Evolutionary conservation across 768 basidiomycete genomes (phyloP), one percentile per base, ranked within the genome.

Genomic region (Rhodotorula diobovata): DNA sequence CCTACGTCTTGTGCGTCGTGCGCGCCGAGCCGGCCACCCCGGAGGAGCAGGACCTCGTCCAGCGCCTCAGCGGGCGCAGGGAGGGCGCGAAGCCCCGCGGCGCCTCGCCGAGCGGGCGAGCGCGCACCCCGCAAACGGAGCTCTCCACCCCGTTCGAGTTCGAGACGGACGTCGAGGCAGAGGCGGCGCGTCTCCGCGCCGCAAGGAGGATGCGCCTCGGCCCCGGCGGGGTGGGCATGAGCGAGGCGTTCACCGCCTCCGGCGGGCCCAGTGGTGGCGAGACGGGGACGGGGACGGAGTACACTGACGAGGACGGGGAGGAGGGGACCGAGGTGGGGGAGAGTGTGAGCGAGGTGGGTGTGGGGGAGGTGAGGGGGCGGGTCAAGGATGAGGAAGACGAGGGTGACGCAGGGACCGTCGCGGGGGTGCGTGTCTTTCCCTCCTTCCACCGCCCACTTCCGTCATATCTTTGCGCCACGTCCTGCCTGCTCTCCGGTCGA

Each of bases 1-100:
- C 65, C 32, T 72, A 61, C 37, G 25, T 59, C 35, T 46, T 45
- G 14, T 63, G 28, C 23, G 65, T 70, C 57, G 57, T 28, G 14
- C 14, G 39, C 25, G 48, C 30, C 46, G 54, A 18, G 51, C 67
- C 28, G 53, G 20, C 18, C 8, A 25, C 46, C 3, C 28, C 18
- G 35, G 15, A 21, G 7, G 18, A 43, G 2, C 4, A 37, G 39
- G 37, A 39, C 9, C 16, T 11, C 16, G n/a, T 28, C n/a, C 25
- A 30, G 25, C 11, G 6, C 3, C 18, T 30, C 20, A 32, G n/a
- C n/a, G n/a, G n/a, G n/a, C n/a, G n/a, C n/a, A n/a, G n/a, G n/a
- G n/a, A n/a, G n/a, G n/a, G n/a, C n/a, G n/a, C n/a, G n/a, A n/a
- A n/a, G n/a, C n/a, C n/a, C n/a, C n/a, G n/a, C n/a, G n/a, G n/a